A percentile compares a stretch with the other conserved stretches of the same genome.
Evolutionary conservation across 345 rosid genomes (phyloP).

Genomic region (Dipteronia dyeriana): DNA sequence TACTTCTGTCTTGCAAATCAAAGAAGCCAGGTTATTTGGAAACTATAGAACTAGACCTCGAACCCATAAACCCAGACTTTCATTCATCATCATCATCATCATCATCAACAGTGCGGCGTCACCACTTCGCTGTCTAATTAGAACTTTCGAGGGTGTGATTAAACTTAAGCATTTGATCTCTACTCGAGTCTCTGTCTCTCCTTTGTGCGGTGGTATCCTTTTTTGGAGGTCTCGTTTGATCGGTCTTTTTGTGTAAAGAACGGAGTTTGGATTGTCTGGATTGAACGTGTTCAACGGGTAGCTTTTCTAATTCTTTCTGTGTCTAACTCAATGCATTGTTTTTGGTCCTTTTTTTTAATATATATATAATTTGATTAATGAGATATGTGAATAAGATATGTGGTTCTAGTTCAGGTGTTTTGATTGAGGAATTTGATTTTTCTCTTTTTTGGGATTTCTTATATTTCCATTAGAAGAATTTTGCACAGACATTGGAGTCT

Average conservation of each 20-base stretch:
- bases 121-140: too few relatives aligned
- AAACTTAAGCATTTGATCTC: constrained; percentile 5
- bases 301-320: not conserved
- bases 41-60: too few relatives aligned
- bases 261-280: not conserved
- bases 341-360: not conserved
- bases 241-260: constrained; percentile 8
- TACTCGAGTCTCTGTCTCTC: not conserved
- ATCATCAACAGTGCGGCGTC: too few relatives aligned
- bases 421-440: not conserved
- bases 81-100: too few relatives aligned
- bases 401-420: not conserved
- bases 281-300: constrained; percentile 12
- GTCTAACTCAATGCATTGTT: not conserved
- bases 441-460: not conserved
- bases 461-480: not conserved
- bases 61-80: too few relatives aligned
- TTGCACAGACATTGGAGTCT: not conserved
- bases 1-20: too few relatives aligned
- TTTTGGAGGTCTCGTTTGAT: not conserved
- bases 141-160: too few relatives aligned
- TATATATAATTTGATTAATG: not conserved
- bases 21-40: too few relatives aligned
- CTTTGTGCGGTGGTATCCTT: not conserved
- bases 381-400: constrained; percentile 16